phyloP scores from a whole-genome alignment of 2,329 filamentous ascomycete species.

The Colletotrichum cereale region DNA sequence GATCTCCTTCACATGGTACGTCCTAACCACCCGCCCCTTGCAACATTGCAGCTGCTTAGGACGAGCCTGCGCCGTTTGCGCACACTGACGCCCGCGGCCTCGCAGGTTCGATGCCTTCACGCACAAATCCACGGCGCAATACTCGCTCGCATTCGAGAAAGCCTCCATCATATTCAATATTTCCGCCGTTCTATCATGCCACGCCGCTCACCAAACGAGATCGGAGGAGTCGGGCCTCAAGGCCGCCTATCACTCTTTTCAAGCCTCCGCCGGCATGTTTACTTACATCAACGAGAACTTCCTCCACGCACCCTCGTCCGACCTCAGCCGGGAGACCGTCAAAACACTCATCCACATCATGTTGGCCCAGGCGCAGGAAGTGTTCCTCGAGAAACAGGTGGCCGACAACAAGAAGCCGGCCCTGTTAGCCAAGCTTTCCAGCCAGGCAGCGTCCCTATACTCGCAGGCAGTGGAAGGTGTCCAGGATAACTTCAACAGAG shows the following conservation, averaged over 20 bases:
- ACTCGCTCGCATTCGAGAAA: slow-evolving; percentile 97
- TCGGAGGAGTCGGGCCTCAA: slow-evolving; percentile 94
- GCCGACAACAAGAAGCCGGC: slow-evolving; percentile 93
- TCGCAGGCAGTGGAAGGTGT: slow-evolving; percentile 88
- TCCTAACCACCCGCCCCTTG: slow-evolving; percentile 22
- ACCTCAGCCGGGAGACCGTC: slow-evolving; percentile 94
- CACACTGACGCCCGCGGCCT: slow-evolving; percentile 19
- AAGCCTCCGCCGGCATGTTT: slow-evolving; percentile 98
- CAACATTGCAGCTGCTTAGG: neutral
- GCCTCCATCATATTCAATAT: slow-evolving; percentile 99
- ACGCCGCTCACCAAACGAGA: slow-evolving; percentile 92
- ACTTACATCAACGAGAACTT: slow-evolving; percentile 99
- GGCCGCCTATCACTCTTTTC: slow-evolving; percentile 97
- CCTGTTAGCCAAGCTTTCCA: slow-evolving; percentile 90
- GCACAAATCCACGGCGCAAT: slow-evolving; percentile 96
- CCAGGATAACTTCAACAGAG: slow-evolving; percentile 91
- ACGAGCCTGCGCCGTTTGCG: neutral
- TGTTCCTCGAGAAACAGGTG: slow-evolving; percentile 97
- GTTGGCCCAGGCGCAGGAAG: slow-evolving; percentile 95
- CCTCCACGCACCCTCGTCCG: slow-evolving; percentile 94
- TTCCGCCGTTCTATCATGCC: slow-evolving; percentile 93
- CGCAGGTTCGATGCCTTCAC: slow-evolving; percentile 98
- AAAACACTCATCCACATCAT: slow-evolving; percentile 94
- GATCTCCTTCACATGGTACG: slow-evolving; percentile 96
- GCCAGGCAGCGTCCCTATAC: slow-evolving; percentile 91